Percentiles rank a stretch among this genome's conserved stretches.
Conservation (phyloP, 139 green algal genomes). For the Limnomonas spitsbergensis region DNA sequence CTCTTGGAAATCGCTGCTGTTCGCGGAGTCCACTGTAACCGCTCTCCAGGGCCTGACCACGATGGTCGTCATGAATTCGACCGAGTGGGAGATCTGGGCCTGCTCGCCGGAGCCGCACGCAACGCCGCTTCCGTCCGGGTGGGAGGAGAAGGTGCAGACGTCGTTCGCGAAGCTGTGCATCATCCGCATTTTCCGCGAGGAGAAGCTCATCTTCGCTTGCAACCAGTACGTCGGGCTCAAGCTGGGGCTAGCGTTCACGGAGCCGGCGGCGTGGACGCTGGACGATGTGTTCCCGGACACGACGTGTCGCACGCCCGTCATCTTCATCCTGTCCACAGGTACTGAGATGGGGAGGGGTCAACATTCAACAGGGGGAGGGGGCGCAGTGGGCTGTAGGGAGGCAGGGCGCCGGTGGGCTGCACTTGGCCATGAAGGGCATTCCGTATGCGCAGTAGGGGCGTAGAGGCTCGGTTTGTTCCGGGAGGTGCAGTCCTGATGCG, state of each 20-base stretch:
- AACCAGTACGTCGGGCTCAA: conserved; percentile 53
- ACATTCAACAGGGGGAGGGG: too few species aligned
- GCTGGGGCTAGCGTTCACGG: conserved; percentile 68
- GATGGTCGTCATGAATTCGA: conserved; percentile 13
- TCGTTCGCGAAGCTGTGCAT: conserved; percentile 66
- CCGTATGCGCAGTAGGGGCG: too few species aligned
- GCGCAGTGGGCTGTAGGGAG: too few species aligned
- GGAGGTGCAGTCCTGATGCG: too few species aligned
- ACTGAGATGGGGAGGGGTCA: not conserved
- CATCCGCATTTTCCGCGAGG: conserved; percentile 66
- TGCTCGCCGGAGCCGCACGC: conserved; percentile 42
- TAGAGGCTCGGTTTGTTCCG: too few species aligned
- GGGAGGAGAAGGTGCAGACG: conserved; percentile 35
- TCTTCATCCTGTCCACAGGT: conserved; percentile 82
- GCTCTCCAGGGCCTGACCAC: conserved; percentile 42
- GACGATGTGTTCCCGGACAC: conserved; percentile 79
- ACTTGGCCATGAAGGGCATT: too few species aligned
- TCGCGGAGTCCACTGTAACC: conserved; percentile 28
- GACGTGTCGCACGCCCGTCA: conserved; percentile 62
- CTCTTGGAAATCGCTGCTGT: conserved; percentile 39
- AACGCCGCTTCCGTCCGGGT: conserved; percentile 47
- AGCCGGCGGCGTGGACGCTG: conserved; percentile 74
- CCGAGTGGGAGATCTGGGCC: conserved; percentile 42
- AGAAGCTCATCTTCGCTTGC: conserved; percentile 63
- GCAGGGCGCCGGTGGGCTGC: too few species aligned